These are phyloP conservation scores for Ophiostoma sp. DNA, from an alignment of 2,329 filamentous ascomycete species.

Conservation along the genomic window DNA sequence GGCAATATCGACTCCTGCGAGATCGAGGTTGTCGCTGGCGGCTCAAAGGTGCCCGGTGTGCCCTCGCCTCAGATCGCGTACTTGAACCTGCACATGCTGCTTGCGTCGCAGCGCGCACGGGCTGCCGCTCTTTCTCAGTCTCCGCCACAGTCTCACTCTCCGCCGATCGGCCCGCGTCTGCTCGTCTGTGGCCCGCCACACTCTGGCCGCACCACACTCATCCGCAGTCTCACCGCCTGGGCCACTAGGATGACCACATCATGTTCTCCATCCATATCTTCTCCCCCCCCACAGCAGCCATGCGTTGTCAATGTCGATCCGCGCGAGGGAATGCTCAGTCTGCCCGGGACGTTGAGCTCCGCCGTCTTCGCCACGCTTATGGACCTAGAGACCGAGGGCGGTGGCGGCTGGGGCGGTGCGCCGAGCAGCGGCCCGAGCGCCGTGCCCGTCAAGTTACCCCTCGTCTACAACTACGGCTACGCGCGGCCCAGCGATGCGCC, in stretches of 20 bases:
- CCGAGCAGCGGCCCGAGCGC: slow-evolving; percentile 85
- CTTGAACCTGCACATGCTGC: slow-evolving; percentile 80
- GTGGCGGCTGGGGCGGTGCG: slow-evolving; percentile 75
- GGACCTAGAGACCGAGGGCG: slow-evolving; percentile 71
- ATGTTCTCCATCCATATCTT: slow-evolving; percentile 31
- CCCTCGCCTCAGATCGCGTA: slow-evolving; percentile 70
- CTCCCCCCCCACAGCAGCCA: slow-evolving; percentile 52
- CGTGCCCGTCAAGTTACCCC: slow-evolving; percentile 83
- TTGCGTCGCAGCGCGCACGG: slow-evolving; percentile 65
- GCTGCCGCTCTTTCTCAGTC: slow-evolving; percentile 41
- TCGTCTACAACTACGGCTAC: slow-evolving; percentile 84
- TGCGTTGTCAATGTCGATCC: slow-evolving; percentile 82
- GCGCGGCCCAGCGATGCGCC: slow-evolving; percentile 66
- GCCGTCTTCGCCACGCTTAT: slow-evolving; percentile 82
- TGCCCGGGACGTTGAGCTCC: slow-evolving; percentile 78
- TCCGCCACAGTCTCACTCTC: too few species aligned
- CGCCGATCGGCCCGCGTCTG: slow-evolving; percentile 65
- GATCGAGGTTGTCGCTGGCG: slow-evolving; percentile 46
- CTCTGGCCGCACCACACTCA: slow-evolving; percentile 77
- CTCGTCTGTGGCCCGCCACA: slow-evolving; percentile 74
- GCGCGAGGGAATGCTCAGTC: slow-evolving; percentile 68
- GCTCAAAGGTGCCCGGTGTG: slow-evolving; percentile 34
- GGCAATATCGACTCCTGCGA: slow-evolving; percentile 59
- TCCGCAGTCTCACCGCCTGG: slow-evolving; percentile 72
- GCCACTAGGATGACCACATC: slow-evolving; percentile 55